Base-by-base conservation (phyloP, 1,139 yeast species). In the Magnusiomyces fungicola region DNA sequence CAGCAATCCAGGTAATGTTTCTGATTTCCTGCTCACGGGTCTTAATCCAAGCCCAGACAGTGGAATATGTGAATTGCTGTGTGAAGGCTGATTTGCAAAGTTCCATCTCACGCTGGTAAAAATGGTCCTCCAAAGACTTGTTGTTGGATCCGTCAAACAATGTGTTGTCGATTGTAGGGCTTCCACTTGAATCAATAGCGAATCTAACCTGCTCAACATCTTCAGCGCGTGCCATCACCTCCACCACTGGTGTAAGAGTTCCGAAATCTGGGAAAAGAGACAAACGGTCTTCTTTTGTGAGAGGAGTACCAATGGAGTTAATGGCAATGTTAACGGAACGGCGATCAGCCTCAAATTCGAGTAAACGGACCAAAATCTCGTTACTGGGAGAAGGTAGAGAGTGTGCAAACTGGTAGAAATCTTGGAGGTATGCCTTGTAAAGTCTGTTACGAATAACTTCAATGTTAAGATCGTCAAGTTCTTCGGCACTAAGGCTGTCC, bases 1-100 rank as follows among this genome's bases (percentile, higher is more conserved):
- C 99, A 45, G 97, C 96, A 55, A 94, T 90, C 98, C 98, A 94
- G 22, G 97, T 87, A 56, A 94, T 82, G 67, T 94, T 94, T 68
- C 98, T 79, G 53, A 94, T 80, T 69, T 94, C 99, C 70, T 94
- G 98, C 69, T 94, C 98, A 63, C 86, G 85, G 19, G 96, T 81
- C 69, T 89, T 83, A 64, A 94, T 78, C 95, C 97, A 92, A 4
- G 97, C 96, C 92, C 96, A 94, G 51, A 92, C 75, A 1, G 96
- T 83, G 44, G 92, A 78, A 60, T 85, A 79, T 16, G 97, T 83
- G 66, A 94, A 94, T 67, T 92, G 98, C 69, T 92, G 98, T 37
- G 98, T 89, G 68, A 94, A 89, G 0, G 97, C 96, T 64, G 85
- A 82, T 62, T 81, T 85, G 69, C 97, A 90, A 55, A 86, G 74